Evolutionary conservation across 1,139 yeast species (phyloP).

Genomic region (Lizanozyma gosingica): DNA sequence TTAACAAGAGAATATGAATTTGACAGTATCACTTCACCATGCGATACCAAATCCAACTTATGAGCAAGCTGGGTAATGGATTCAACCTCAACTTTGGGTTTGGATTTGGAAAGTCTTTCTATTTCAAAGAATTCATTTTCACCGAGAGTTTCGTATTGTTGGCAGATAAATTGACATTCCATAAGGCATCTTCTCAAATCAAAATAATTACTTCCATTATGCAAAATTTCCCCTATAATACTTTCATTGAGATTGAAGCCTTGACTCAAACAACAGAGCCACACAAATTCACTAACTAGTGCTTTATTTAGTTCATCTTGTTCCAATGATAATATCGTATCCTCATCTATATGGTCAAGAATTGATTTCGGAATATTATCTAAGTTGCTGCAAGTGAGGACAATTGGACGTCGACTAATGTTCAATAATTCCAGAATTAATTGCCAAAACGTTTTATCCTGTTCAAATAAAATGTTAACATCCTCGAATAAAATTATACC

Average conservation of each 20-base stretch:
- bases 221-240: slow-evolving; percentile 25
- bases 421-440: slow-evolving; percentile 56
- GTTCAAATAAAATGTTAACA: slow-evolving; percentile 73
- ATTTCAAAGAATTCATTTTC: not conserved
- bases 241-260: slow-evolving; percentile 27
- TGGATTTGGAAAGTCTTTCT: slow-evolving; percentile 12
- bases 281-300: slow-evolving; percentile 23
- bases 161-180: slow-evolving; percentile 51
- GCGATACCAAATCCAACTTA: slow-evolving; percentile 26
- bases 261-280: slow-evolving; percentile 32
- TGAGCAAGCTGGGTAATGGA: slow-evolving; percentile 7
- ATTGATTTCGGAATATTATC: slow-evolving; percentile 46
- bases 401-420: slow-evolving; percentile 69
- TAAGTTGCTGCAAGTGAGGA: slow-evolving; percentile 61
- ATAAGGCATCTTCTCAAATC: slow-evolving; percentile 53
- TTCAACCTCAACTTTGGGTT: not conserved
- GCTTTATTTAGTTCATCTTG: slow-evolving; percentile 14
- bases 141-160: slow-evolving; percentile 6
- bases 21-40: slow-evolving; percentile 26
- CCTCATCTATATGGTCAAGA: slow-evolving; percentile 35
- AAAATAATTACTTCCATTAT: slow-evolving; percentile 12
- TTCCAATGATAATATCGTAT: slow-evolving; percentile 24
- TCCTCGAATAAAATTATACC: slow-evolving; percentile 80
- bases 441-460: slow-evolving; percentile 75
- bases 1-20: slow-evolving; percentile 26